Conservation (phyloP, 2,329 filamentous ascomycete species). For the Pseudocercospora ulei region DNA sequence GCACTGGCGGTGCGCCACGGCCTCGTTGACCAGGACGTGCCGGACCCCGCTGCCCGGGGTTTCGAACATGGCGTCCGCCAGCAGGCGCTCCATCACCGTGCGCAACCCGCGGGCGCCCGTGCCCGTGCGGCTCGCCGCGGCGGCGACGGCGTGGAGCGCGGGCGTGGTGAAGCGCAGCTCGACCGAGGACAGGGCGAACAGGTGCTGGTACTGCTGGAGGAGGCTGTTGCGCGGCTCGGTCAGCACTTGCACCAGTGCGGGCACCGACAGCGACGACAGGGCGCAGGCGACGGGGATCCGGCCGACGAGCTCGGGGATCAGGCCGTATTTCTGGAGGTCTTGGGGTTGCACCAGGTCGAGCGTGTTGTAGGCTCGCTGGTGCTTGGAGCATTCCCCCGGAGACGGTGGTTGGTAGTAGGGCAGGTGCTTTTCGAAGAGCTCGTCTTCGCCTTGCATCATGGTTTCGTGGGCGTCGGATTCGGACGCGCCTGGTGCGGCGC, state of each 20-base stretch:
- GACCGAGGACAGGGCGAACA: slow-evolving; percentile 70
- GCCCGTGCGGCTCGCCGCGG: slow-evolving; percentile 55
- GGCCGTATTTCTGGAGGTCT: slow-evolving; percentile 54
- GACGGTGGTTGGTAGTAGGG: slow-evolving; percentile 44
- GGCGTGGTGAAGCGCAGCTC: slow-evolving; percentile 73
- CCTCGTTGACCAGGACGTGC: slow-evolving; percentile 41
- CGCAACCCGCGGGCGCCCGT: slow-evolving; percentile 55
- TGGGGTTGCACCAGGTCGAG: slow-evolving; percentile 68
- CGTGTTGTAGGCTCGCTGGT: slow-evolving; percentile 57
- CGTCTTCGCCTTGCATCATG: slow-evolving; percentile 52
- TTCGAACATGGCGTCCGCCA: slow-evolving; percentile 43
- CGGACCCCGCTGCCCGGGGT: slow-evolving; percentile 40
- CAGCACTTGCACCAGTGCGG: slow-evolving; percentile 69
- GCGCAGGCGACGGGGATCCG: slow-evolving; percentile 84
- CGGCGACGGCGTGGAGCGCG: slow-evolving; percentile 71
- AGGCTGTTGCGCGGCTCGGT: slow-evolving; percentile 87
- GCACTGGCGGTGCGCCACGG: slow-evolving; percentile 38
- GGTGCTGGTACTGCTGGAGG: slow-evolving; percentile 74
- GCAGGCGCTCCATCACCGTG: slow-evolving; percentile 42
- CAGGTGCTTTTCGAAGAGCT: slow-evolving; percentile 36
- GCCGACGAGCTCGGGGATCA: slow-evolving; percentile 94
- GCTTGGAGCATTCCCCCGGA: slow-evolving; percentile 28
- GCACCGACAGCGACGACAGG: slow-evolving; percentile 61
- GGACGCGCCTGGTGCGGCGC: slow-evolving; percentile 36
- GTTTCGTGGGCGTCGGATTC: slow-evolving; percentile 47